phyloP scores from a whole-genome alignment of 176 grass and related monocot species.

The Miscanthus lutarioriparius region DNA sequence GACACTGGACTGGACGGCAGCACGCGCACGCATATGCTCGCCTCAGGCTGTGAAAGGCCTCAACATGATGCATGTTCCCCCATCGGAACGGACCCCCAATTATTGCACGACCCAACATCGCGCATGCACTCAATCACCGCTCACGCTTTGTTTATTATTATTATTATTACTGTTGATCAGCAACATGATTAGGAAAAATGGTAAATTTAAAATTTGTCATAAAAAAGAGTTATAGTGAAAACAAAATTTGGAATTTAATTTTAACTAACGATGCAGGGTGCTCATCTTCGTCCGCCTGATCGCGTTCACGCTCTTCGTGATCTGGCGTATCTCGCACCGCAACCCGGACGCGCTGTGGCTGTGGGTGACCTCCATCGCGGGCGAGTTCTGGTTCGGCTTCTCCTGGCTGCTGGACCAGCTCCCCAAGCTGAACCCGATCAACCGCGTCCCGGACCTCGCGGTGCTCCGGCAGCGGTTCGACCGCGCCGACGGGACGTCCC shows the following conservation, averaged over 20 bases:
- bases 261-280: conserved; percentile 43
- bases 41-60: no score
- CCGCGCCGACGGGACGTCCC: conserved; percentile 57
- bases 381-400: conserved; percentile 95
- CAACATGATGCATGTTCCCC: not conserved
- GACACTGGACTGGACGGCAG: no score
- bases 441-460: conserved; percentile 67
- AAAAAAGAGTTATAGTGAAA: no score
- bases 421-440: conserved; percentile 79
- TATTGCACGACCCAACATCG: not conserved
- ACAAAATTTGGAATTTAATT: no score
- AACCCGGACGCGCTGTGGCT: conserved; percentile 93
- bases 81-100: no score
- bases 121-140: not conserved
- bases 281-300: conserved; percentile 71
- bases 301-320: conserved; percentile 66
- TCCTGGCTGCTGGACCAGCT: conserved; percentile 93
- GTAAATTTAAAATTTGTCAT: not conserved
- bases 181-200: not conserved
- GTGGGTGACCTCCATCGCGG: conserved; percentile 85
- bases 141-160: not conserved
- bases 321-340: conserved; percentile 74
- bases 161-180: not conserved
- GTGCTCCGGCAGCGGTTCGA: conserved; percentile 75
- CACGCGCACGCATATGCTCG: not conserved